Evolutionary conservation across 2,329 filamentous ascomycete species (phyloP).

Genomic region (Penicillium expansum): DNA sequence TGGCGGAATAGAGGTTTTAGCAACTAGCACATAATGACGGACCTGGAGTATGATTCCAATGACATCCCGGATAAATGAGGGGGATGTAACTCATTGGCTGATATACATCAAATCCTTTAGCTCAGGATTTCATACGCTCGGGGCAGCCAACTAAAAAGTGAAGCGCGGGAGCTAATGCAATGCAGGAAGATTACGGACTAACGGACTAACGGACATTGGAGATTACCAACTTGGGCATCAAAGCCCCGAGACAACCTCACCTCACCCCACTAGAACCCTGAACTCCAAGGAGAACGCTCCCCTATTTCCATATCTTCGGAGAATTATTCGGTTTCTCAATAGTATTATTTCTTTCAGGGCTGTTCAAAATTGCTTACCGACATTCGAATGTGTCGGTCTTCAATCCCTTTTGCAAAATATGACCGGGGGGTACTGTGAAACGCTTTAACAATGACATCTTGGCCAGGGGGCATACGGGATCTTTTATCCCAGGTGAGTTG

Average conservation of each 20-base stretch:
- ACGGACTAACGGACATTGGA: neutral
- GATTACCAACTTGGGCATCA: neutral
- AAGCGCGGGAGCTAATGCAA: neutral
- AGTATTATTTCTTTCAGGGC: no score
- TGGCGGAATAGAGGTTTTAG: neutral
- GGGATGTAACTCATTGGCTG: neutral
- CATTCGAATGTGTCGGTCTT: neutral
- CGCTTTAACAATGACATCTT: neutral
- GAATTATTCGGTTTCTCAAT: neutral
- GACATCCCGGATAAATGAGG: neutral
- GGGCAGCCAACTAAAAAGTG: neutral
- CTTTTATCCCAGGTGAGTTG: slow-evolving; percentile 6
- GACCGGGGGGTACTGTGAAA: neutral
- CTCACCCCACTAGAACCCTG: neutral
- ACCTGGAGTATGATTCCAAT: neutral
- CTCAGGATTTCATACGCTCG: neutral
- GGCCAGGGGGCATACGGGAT: slow-evolving; percentile 2
- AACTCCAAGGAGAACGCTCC: neutral
- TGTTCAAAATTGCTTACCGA: neutral
- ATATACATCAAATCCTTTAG: neutral
- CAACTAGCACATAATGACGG: neutral
- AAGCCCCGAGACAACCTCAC: neutral
- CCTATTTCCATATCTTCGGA: neutral
- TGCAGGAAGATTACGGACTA: neutral
- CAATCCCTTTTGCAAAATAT: neutral